A percentile compares a stretch with the other conserved stretches of the same genome.
Evolutionary conservation across 1,284 basidiomycete genomes (phyloP).

Genomic region (Lentinula novae-zelandiae): DNA sequence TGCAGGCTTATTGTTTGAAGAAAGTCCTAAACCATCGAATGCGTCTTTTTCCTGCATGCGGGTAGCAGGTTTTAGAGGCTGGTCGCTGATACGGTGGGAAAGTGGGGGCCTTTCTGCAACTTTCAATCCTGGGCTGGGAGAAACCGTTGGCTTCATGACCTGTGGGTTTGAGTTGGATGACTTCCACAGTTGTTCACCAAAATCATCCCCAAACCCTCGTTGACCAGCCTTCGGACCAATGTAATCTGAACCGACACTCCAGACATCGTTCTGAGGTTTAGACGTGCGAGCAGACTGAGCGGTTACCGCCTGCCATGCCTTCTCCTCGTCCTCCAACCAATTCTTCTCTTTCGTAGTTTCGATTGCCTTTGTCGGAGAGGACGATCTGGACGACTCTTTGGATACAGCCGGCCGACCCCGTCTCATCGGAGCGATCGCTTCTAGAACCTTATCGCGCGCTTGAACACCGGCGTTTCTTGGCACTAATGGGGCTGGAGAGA

Average conservation of each 20-base stretch:
- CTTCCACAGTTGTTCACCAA: constrained; percentile 53
- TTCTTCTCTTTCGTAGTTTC: constrained; percentile 39
- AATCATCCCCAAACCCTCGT: constrained; percentile 50
- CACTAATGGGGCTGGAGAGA: constrained; percentile 18
- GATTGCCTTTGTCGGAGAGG: constrained; percentile 29
- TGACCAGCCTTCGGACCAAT: constrained; percentile 22
- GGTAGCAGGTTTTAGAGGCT: constrained; percentile 12
- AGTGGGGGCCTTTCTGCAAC: constrained; percentile 22
- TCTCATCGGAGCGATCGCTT: constrained; percentile 75
- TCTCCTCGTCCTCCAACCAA: constrained; percentile 47
- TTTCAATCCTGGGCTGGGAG: constrained; percentile 3
- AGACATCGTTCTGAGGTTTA: constrained; percentile 35
- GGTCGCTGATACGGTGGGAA: constrained; percentile 20
- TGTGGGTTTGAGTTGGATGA: constrained; percentile 35
- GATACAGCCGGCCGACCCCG: constrained; percentile 56
- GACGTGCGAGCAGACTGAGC: constrained; percentile 22
- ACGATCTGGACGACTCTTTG: constrained; percentile 27
- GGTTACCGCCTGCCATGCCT: constrained; percentile 46
- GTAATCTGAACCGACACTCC: constrained; percentile 33
- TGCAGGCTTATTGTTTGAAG: constrained; percentile 39
- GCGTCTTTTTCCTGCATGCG: constrained; percentile 54
- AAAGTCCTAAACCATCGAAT: constrained; percentile 69
- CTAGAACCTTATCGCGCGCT: constrained; percentile 68
- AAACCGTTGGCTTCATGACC: constrained; percentile 20
- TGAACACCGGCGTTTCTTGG: constrained; percentile 49